Conservation (phyloP, 2,329 filamentous ascomycete species). For the Conoideocrella luteorostrata region DNA sequence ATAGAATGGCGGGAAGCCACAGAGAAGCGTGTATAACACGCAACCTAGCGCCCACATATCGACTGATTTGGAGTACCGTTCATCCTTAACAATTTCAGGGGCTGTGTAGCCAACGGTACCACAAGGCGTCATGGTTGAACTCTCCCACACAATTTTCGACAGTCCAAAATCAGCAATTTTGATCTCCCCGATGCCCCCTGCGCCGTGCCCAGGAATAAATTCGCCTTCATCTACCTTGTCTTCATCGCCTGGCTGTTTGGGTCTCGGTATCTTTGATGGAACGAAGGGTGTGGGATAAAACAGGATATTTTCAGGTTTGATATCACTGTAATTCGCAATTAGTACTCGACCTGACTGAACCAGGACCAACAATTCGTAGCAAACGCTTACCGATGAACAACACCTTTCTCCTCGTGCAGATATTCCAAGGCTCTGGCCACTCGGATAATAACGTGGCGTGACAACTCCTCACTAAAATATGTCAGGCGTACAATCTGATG, state of each 20-base stretch:
- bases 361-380: background rate
- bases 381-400: constrained; percentile 77
- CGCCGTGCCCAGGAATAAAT: constrained; percentile 72
- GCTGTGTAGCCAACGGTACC: constrained; percentile 97
- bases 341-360: background rate
- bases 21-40: constrained; percentile 92
- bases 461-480: constrained; percentile 95
- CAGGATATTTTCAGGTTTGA: constrained; percentile 95
- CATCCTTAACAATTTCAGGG: constrained; percentile 97
- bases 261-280: constrained; percentile 73
- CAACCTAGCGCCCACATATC: constrained; percentile 99
- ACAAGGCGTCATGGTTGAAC: constrained; percentile 97
- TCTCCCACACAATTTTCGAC: constrained; percentile 98
- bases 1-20: constrained; percentile 96
- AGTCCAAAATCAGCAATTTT: constrained; percentile 98
- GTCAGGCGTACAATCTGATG: constrained; percentile 97
- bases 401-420: constrained; percentile 86
- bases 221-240: constrained; percentile 97
- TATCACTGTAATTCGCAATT: constrained; percentile 58
- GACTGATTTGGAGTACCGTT: constrained; percentile 96
- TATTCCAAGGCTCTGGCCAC: constrained; percentile 94
- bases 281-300: constrained; percentile 83
- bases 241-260: constrained; percentile 81
- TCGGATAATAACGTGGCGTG: constrained; percentile 87
- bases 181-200: constrained; percentile 87